Conservation (phyloP, 345 rosid genomes). For the Diplotaxis tenuifolia region DNA sequence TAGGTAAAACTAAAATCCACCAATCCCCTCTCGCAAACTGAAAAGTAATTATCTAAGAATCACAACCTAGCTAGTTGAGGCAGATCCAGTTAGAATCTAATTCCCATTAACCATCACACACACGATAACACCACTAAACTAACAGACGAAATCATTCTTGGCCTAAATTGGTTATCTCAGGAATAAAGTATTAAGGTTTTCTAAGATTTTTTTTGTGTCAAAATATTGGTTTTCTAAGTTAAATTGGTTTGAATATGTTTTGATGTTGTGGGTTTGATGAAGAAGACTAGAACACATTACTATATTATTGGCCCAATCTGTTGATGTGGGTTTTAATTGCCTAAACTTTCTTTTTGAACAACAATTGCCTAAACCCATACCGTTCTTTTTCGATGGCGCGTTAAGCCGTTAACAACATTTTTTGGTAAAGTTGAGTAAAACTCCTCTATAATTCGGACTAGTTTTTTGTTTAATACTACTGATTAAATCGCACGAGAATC, state of each 20-base stretch:
- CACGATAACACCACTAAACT: not conserved
- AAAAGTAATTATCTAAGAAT: not conserved
- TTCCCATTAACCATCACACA: constrained; percentile 8
- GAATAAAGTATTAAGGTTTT: not conserved
- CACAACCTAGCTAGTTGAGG: constrained; percentile 16
- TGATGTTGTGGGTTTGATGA: not conserved
- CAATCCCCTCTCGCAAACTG: not conserved
- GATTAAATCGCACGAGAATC: too few relatives aligned
- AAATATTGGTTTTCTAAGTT: too few relatives aligned
- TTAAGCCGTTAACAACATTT: too few relatives aligned
- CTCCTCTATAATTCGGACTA: too few relatives aligned
- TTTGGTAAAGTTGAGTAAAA: too few relatives aligned
- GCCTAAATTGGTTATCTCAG: not conserved
- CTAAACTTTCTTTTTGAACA: too few relatives aligned
- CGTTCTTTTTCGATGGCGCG: not conserved
- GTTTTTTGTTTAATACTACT: too few relatives aligned
- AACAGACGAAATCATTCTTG: constrained; percentile 1
- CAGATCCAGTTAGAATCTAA: constrained; percentile 9
- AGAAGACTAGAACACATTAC: not conserved
- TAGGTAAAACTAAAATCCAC: not conserved
- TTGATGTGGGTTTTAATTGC: not conserved
- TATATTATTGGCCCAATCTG: not conserved
- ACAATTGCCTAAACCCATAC: not conserved
- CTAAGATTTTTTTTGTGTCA: too few relatives aligned
- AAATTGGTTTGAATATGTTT: too few relatives aligned